Evolutionary conservation across 2,329 filamentous ascomycete species (phyloP).

Genomic region (Colletotrichum sp.): DNA sequence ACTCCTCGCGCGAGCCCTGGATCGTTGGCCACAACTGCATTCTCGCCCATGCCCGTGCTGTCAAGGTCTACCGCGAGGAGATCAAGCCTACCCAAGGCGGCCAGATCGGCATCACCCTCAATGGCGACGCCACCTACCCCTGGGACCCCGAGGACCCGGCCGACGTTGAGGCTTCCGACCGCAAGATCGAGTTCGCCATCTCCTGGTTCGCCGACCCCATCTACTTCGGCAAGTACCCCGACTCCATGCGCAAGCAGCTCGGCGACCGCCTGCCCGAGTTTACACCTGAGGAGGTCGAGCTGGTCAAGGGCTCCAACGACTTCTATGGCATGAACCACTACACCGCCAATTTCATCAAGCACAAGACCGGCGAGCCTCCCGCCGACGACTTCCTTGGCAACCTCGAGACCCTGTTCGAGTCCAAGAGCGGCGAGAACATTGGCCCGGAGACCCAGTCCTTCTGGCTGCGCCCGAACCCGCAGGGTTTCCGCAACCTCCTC

Average conservation of each 20-base stretch:
- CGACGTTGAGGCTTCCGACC: constrained; percentile 77
- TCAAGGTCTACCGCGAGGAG: constrained; percentile 82
- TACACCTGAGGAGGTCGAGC: constrained; percentile 71
- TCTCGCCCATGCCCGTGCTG: constrained; percentile 79
- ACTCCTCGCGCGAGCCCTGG: constrained; percentile 81
- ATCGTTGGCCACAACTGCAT: constrained; percentile 81
- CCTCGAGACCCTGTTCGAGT: constrained; percentile 73
- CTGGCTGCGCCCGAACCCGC: constrained; percentile 79
- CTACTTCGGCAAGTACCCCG: constrained; percentile 84
- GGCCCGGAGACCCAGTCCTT: constrained; percentile 82
- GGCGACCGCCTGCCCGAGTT: constrained; percentile 78
- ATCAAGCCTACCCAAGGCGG: constrained; percentile 77
- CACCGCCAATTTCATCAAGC: constrained; percentile 85
- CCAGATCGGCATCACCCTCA: constrained; percentile 86
- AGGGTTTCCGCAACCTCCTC: constrained; percentile 79
- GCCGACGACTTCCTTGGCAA: constrained; percentile 77
- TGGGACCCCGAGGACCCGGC: constrained; percentile 79
- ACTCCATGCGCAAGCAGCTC: constrained; percentile 82
- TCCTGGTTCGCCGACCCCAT: constrained; percentile 89
- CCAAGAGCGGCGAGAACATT: constrained; percentile 75
- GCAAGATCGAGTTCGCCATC: constrained; percentile 87
- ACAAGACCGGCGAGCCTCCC: constrained; percentile 65
- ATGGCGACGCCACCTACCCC: constrained; percentile 83
- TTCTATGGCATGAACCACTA: constrained; percentile 97
- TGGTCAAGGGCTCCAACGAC: constrained; percentile 88